phyloP scores from a whole-genome alignment of 768 basidiomycete genomes.

The Russula emetica region DNA sequence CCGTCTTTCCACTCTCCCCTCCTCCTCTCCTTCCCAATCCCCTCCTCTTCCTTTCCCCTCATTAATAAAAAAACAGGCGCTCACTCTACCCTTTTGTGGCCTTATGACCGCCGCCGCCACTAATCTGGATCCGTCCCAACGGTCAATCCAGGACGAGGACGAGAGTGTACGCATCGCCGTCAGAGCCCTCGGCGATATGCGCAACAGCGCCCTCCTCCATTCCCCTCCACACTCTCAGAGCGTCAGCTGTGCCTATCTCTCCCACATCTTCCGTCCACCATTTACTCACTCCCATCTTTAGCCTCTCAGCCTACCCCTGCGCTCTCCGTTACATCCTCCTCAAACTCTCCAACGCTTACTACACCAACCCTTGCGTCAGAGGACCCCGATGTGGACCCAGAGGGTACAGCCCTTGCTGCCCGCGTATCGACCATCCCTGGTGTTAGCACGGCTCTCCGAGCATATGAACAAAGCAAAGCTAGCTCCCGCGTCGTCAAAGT shows the following conservation, averaged over 20 bases:
- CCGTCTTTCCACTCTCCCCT: background rate
- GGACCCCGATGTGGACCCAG: conserved; percentile 30
- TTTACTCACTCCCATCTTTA: conserved; percentile 13
- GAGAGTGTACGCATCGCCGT: conserved; percentile 79
- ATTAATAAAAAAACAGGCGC: background rate
- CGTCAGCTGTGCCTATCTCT: conserved; percentile 30
- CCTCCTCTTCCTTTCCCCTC: background rate
- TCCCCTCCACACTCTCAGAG: conserved; percentile 25
- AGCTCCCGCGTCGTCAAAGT: conserved; percentile 84
- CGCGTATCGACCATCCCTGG: conserved; percentile 68
- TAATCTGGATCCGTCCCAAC: conserved; percentile 1
- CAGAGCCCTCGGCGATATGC: conserved; percentile 73
- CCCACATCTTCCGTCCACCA: background rate
- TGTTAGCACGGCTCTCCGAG: conserved; percentile 65
- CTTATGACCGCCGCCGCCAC: conserved; percentile 22
- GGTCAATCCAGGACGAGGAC: conserved; percentile 51
- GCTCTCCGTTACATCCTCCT: conserved; percentile 34
- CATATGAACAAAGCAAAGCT: conserved; percentile 80
- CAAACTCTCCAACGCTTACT: conserved; percentile 34
- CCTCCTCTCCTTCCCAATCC: background rate
- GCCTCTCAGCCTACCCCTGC: conserved; percentile 38
- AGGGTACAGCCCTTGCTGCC: conserved; percentile 42
- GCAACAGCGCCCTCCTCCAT: conserved; percentile 29
- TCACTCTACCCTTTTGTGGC: conserved; percentile 8
- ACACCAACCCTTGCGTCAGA: conserved; percentile 29